Base-by-base conservation (phyloP, 306 rosid species). In the Ammopiptanthus mongolicus region DNA sequence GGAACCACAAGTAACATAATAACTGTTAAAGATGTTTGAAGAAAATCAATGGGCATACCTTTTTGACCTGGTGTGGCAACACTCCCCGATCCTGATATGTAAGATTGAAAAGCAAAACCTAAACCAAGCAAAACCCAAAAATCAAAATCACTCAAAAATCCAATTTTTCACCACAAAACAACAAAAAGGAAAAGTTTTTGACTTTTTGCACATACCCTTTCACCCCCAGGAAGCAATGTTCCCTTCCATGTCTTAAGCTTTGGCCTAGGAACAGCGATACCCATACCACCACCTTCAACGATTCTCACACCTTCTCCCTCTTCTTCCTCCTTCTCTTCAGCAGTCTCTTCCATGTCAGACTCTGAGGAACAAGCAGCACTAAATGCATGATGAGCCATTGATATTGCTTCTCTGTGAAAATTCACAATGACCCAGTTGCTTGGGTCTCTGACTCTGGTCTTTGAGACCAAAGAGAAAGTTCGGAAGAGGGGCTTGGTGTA, bases 221-320 rank as follows among this genome's bases (percentile, higher is more conserved):
- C 97, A 63, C 96, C 86, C 88, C 90, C 88, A 59, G 91, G 90
- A 68, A 62, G 91, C 84, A 95, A 85, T 58, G 98, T 96, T 28
- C 96, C 93, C 73, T 95, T 95, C 51, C 97, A 97, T 59, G 80
- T 90, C 87, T 88, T 91, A 4, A 96, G 97, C 75, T 91, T 95
- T 58, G 3, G 85, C 31, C 8, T 31, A 31, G 34, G 34, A 31
- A 31, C 5, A 31, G 34, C 34, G 3, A 25, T 3, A 25, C 28
- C 28, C 28, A 25, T 25, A 31, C 34, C 3, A 25, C 1, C 3
- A 25, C 29, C 2, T 25, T 25, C 29, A 1, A 1, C 29, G 29
- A 25, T 25, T 25, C 29, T 31, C 34, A 31, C 34, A 31, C 46
- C 84, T 64, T 42, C 77, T 12, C 11, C 78, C 34, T 31, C 34